phyloP scores from a whole-genome alignment of 108 stramenopile genomes.

The Discostella stelligeroides region DNA sequence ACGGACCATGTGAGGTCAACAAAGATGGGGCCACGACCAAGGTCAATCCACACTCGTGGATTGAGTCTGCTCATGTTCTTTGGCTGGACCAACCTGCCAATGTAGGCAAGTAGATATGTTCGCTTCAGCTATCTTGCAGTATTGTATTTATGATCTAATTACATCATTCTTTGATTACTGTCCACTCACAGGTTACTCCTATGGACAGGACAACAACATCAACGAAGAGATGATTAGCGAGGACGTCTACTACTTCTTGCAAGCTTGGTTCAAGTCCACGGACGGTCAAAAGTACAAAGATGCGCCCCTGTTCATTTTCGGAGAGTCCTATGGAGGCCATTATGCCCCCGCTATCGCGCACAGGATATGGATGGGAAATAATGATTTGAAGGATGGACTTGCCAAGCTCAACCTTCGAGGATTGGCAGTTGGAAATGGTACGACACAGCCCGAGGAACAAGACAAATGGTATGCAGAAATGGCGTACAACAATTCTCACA shows the following conservation, averaged over 20 bases:
- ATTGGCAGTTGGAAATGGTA: slow-evolving; percentile 94
- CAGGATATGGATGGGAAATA: slow-evolving; percentile 68
- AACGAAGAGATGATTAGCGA: slow-evolving; percentile 92
- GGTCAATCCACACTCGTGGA: slow-evolving; percentile 93
- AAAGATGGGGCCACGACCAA: slow-evolving; percentile 80
- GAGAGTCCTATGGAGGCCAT: slow-evolving; percentile 95
- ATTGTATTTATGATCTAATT: no score
- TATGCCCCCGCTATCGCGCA: slow-evolving; percentile 93
- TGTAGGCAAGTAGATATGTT: slow-evolving; percentile 47
- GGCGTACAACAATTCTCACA: slow-evolving; percentile 92
- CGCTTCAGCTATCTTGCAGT: no score
- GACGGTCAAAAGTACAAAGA: slow-evolving; percentile 79
- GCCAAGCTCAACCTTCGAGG: slow-evolving; percentile 80
- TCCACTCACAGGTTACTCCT: slow-evolving; percentile 79
- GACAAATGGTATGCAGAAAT: slow-evolving; percentile 92
- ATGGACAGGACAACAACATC: slow-evolving; percentile 76
- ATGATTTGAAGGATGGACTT: slow-evolving; percentile 51
- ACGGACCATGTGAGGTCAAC: slow-evolving; percentile 96
- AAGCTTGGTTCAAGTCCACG: slow-evolving; percentile 86
- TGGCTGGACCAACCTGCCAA: slow-evolving; percentile 99
- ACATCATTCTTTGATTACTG: no score
- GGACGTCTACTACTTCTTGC: slow-evolving; percentile 95
- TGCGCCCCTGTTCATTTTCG: slow-evolving; percentile 79
- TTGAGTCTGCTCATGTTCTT: slow-evolving; percentile 91
- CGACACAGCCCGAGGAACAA: slow-evolving; percentile 91